Evolutionary conservation across 371 early-diverging fungal species (phyloP), one percentile per base, ranked within the genome.

Genomic region (Blyttiomyces sp.): DNA sequence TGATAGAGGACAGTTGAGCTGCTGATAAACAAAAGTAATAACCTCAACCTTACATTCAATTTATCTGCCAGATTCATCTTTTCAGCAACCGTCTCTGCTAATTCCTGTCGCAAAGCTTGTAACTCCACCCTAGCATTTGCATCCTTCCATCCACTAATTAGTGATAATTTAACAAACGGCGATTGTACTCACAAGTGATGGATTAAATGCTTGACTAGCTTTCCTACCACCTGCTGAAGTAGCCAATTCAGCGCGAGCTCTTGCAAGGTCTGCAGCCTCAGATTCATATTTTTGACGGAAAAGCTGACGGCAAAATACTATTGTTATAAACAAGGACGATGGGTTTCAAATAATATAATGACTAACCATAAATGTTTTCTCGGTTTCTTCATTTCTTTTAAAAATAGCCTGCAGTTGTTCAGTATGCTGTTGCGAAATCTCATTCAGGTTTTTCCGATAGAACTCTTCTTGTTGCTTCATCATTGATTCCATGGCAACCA

Each of bases 371-470:
- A 79, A 74, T 0, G 72, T 60, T n/a, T 53, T 64, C 46, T 80
- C 80, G 2, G 74, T 77, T 56, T 80, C 80, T 45, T 72, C 77
- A 33, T 70, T 73, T 39, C 77, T 54, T 35, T 66, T 52, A 39
- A 72, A 71, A 32, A 76, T 72, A 16, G 74, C 72, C 57, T 76
- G 74, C 16, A 80, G 63, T 51, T 80, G 75, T 35, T 75, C 71
- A 13, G 55, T 62, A 33, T 80, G 80, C 50, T 80, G 77, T 36
- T 69, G 65, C 21, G 69, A 64, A 36, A 80, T 45, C n/a, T 80
- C 75, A 16, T 65, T 55, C 27, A 80, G 45, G 60, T 75, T 75
- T 49, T 73, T 69, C 11, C 73, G 59, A 54, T 76, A 77, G 57
- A 74, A 74, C 24, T 72, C 77, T 63, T 80, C 80, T 43, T 62